A percentile compares a stretch with the other conserved stretches of the same genome.
Evolutionary conservation across 495 filamentous ascomycete genomes (phyloP).

Genomic region (Acidiella bohemica): DNA sequence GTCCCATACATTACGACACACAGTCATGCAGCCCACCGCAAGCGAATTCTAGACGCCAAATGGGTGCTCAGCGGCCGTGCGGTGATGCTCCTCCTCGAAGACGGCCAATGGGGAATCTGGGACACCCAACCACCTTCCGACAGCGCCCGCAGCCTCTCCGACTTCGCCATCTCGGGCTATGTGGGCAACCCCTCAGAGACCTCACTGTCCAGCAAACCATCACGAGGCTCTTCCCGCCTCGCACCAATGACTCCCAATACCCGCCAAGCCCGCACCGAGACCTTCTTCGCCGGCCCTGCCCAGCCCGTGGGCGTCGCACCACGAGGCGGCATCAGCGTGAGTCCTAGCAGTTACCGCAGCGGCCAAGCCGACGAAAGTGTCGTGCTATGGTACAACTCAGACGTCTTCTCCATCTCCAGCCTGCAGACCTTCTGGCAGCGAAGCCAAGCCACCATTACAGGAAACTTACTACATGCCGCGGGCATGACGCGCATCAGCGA

Average conservation of each 20-base stretch:
- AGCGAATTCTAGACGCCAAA: constrained; percentile 63
- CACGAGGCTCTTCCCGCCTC: constrained; percentile 36
- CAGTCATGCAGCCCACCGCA: constrained; percentile 34
- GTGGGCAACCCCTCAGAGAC: constrained; percentile 27
- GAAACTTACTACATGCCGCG: constrained; percentile 18
- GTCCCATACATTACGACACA: constrained; percentile 15
- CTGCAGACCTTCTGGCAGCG: constrained; percentile 28
- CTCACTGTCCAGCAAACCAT: constrained; percentile 8
- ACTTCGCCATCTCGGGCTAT: constrained; percentile 55
- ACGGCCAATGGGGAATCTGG: constrained; percentile 94
- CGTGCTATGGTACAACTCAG: constrained; percentile 29
- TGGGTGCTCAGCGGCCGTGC: constrained; percentile 74
- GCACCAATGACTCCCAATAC: constrained; percentile 79
- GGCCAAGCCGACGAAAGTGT: constrained; percentile 28
- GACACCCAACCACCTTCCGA: constrained; percentile 57
- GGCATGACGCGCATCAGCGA: constrained; percentile 20
- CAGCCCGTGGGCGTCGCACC: constrained; percentile 26
- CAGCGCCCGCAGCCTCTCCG: constrained; percentile 48
- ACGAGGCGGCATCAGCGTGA: constrained; percentile 54
- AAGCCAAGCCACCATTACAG: constrained; percentile 13
- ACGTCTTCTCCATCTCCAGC: constrained; percentile 26
- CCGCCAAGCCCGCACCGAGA: constrained; percentile 44
- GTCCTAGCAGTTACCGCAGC: constrained; percentile 9
- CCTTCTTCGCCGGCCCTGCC: constrained; percentile 36
- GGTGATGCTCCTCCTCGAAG: constrained; percentile 59